These are phyloP conservation scores for Pichia sp. DNA, from an alignment of 1,139 yeast species.

Conservation along the genomic window DNA sequence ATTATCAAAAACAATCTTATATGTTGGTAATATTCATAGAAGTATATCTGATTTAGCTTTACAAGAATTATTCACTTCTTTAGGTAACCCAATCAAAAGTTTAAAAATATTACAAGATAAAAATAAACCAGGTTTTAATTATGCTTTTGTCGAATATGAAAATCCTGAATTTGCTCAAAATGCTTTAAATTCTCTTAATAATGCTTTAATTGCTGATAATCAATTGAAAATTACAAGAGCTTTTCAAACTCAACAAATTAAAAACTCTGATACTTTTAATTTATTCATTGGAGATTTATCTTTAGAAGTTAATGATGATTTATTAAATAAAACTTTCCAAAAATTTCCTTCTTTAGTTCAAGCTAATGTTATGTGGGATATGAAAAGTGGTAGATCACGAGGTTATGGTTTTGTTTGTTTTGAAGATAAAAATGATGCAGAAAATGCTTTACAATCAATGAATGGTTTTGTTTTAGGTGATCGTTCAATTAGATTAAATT, in stretches of 20 bases:
- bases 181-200: slow-evolving; percentile 59
- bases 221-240: slow-evolving; percentile 76
- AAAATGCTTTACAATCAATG: slow-evolving; percentile 64
- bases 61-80: slow-evolving; percentile 52
- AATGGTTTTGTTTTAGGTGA: slow-evolving; percentile 71
- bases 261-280: slow-evolving; percentile 52
- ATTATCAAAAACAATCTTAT: slow-evolving; percentile 61
- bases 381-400: slow-evolving; percentile 86
- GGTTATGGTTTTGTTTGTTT: slow-evolving; percentile 94
- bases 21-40: slow-evolving; percentile 71
- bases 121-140: slow-evolving; percentile 66
- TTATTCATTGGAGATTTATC: slow-evolving; percentile 85
- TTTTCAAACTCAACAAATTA: slow-evolving; percentile 64
- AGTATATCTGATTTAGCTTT: slow-evolving; percentile 58
- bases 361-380: slow-evolving; percentile 97
- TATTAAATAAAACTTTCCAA: slow-evolving; percentile 53
- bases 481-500: slow-evolving; percentile 73
- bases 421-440: slow-evolving; percentile 61
- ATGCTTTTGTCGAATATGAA: slow-evolving; percentile 78
- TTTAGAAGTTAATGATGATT: slow-evolving; percentile 76
- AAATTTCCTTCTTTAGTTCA: slow-evolving; percentile 60
- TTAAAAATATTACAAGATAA: slow-evolving; percentile 72
- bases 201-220: slow-evolving; percentile 42
- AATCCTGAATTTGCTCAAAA: slow-evolving; percentile 51
- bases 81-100: slow-evolving; percentile 51